Base-by-base conservation (phyloP, 139 green algal species). In the Coccomyxa sp. region DNA sequence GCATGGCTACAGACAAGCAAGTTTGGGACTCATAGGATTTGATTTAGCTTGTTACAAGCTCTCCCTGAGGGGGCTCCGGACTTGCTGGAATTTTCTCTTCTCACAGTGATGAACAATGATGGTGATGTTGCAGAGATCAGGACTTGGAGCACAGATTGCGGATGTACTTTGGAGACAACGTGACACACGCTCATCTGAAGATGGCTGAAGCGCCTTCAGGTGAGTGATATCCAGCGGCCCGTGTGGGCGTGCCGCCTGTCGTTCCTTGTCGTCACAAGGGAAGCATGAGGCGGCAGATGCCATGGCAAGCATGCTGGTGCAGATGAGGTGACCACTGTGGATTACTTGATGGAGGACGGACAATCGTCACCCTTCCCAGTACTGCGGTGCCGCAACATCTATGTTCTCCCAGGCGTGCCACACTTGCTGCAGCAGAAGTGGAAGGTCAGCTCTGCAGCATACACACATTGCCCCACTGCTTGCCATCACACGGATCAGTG, bases 181-280 rank as follows among this genome's bases (percentile, higher is more conserved):
- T 93, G 21, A 97, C 91, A 0, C 28, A 86, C 16, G 88, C 90
- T 4, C 94, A 97, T 85, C 88, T 97, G n/a, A 97, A 97, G 83
- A 95, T 97, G 94, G 92, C 94, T n/a, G 88, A 97, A 30, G 85
- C 85, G 13, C 93, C 93, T 30, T 82, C 81, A 82, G 75, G 81
- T 66, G 66, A 45, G 27, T 77, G 63, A 21, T 71, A 21, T 4
- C 63, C 10, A 28, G 18, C 63, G 10, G 63, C 63, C 67, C 57
- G 76, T 63, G 13, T 80, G 28, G 25, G 15, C 32, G 1, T 80
- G 58, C 18, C 58, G 38, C 58, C 79, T 75, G 58, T 51, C 18
- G 0, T 57, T 58, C 7, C 27, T 78, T 28, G 25, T 51, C 38
- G 25, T 51, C 38, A 60, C 30, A 18, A 80, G 76, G 31, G 63